These are phyloP conservation scores for Salix viminalis DNA, from an alignment of 345 rosid species.

Conservation along the genomic window DNA sequence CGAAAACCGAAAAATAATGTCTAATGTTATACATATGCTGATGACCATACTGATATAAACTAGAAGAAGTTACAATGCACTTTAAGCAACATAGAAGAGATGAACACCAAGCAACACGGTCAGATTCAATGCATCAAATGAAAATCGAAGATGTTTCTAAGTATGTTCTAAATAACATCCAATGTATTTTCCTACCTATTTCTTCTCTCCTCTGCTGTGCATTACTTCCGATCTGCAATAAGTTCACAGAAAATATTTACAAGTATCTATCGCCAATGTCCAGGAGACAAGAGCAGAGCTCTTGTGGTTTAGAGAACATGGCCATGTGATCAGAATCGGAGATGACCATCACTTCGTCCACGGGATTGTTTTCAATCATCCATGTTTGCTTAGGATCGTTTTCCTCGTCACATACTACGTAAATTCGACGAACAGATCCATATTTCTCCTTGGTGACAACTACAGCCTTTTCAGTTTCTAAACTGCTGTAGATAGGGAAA, in stretches of 20 bases:
- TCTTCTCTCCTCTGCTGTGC: too few species aligned
- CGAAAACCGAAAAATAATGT: neutral
- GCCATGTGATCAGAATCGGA: slow-evolving; percentile 44
- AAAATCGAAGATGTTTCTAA: too few species aligned
- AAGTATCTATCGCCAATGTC: slow-evolving; percentile 20
- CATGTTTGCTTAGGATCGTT: slow-evolving; percentile 20
- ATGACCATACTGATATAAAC: neutral
- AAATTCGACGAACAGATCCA: slow-evolving; percentile 27
- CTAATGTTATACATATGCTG: neutral
- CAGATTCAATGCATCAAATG: neutral
- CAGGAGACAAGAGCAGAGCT: slow-evolving; percentile 27
- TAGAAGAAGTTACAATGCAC: neutral
- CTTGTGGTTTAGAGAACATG: slow-evolving; percentile 34
- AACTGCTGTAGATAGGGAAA: neutral
- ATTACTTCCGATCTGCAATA: too few species aligned
- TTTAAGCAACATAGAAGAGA: neutral
- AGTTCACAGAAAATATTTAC: neutral
- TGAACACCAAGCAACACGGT: neutral
- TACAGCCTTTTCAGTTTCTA: neutral
- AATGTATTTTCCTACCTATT: too few species aligned
- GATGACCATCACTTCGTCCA: slow-evolving; percentile 26
- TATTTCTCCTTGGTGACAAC: slow-evolving; percentile 23
- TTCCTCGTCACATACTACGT: slow-evolving; percentile 31
- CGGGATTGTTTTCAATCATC: slow-evolving; percentile 34
- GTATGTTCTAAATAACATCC: too few species aligned